Evolutionary conservation across 2,329 filamentous ascomycete genomes (phyloP), one percentile per base, ranked within the genome.

Genomic region (Cercospora sojina): DNA sequence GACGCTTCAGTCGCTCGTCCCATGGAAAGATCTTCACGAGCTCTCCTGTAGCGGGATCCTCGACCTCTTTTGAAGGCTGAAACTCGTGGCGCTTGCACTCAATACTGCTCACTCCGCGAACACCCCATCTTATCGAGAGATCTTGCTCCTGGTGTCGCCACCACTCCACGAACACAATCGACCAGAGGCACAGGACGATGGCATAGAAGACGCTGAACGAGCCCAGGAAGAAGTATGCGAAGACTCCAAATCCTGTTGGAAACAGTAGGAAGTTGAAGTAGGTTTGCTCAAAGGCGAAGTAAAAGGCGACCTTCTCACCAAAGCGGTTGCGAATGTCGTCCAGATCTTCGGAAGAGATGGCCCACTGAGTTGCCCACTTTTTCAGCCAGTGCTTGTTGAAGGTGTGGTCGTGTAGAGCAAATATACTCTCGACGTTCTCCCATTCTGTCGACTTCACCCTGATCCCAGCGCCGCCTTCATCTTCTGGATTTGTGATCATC

Each of bases 131-230:
- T 16, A 97, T 87, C 8, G 90, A 89, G 7, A 98, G 83, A 75
- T 98, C 93, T 1, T 89, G 83, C 78, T 98, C 92, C 77, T 96
- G 92, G 74, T 94, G 90, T 81, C 96, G 97, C 94, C 94, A 98
- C 79, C 91, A 97, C 77, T 98, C 94, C 64, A 96, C 90, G 76
- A 97, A 97, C 57, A 94, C 82, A 2, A 95, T 88, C 65, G 90
- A 90, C 92, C 93, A 97, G n/a, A 97, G 81, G 35, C 88, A 90
- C 75, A 90, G 93, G 53, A 90, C 84, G 1, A 93, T 78, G 13
- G 91, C 91, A 73, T 96, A 97, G 59, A 93, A 79, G 65, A 88
- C 86, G 1, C 93, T 97, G 79, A 93, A 98, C 65, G 90, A 87
- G 8, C 92, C 92, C 0, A 97, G 83, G n/a, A 96, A 82, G 31